Evolutionary conservation across 129 eudicot genomes (phyloP), one percentile per base, ranked within the genome.

Genomic region (Tanacetum coccineum): DNA sequence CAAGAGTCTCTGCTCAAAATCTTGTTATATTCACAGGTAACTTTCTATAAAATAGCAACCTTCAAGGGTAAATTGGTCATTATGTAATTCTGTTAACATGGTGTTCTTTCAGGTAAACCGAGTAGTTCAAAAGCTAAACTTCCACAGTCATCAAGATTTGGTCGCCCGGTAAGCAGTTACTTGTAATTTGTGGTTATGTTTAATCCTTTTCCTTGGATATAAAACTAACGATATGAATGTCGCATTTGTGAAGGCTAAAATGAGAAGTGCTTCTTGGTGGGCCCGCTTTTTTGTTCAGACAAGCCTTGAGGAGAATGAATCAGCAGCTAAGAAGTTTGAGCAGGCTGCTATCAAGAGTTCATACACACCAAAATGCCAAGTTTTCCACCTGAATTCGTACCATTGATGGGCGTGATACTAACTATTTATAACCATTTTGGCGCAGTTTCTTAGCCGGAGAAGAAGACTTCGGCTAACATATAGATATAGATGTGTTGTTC

Each of bases 201-300:
- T 0, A n/a, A n/a, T n/a, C n/a, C n/a, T n/a, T n/a, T n/a, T n/a
- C n/a, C n/a, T n/a, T n/a, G n/a, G n/a, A n/a, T n/a, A n/a, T n/a
- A n/a, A 71, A 66, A 67, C 7, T 76, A 48, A 81, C 36, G 0
- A 59, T 36, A 49, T 68, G 53, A 20, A 25, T 50, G 11, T n/a
- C 54, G n/a, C 11, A 32, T 67, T 36, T 76, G 52, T 78, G 69
- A 39, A 88, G 96, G 96, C 96, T 14, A 88, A 88, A 82, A 85
- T 80, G 91, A 68, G 96, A 64, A 85, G 89, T 65, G 76, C 86
- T 25, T 73, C 89, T 15, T 88, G 96, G 96, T 88, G 96, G 96
- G 80, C 78, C 32, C 81, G 89, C 10, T 88, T 88, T 74, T 88
- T 88, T 55, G 87, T 83, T 45, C 92, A 85, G 70, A 85, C 86